These are phyloP conservation scores for Cadophora sp. DNA, from an alignment of 2,329 filamentous ascomycete species.

Conservation along the genomic window DNA sequence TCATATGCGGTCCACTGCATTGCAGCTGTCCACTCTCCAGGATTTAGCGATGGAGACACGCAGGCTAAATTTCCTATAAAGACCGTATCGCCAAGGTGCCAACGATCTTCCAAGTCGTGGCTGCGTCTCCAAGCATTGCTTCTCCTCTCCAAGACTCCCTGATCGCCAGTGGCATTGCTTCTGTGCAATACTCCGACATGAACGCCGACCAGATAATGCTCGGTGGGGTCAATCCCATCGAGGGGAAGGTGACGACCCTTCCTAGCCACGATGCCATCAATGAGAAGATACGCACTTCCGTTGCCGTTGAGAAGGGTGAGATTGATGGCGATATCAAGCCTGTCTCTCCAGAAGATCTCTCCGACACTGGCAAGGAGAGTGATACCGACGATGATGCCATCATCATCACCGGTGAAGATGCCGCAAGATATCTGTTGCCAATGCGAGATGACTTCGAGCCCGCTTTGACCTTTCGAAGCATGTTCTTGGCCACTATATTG, in stretches of 20 bases:
- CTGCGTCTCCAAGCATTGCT: neutral
- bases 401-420: slow-evolving; percentile 60
- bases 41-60: neutral
- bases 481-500: slow-evolving; percentile 57
- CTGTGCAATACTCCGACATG: neutral
- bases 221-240: slow-evolving; percentile 42
- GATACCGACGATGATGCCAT: slow-evolving; percentile 50
- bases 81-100: slow-evolving; percentile 1
- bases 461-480: slow-evolving; percentile 59
- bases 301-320: slow-evolving; percentile 19
- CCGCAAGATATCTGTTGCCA: slow-evolving; percentile 55
- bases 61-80: neutral
- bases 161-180: slow-evolving; percentile 5
- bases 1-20: neutral
- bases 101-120: neutral
- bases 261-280: slow-evolving; percentile 44
- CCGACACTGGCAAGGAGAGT: slow-evolving; percentile 44
- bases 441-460: slow-evolving; percentile 60
- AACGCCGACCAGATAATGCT: slow-evolving; percentile 33
- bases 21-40: neutral
- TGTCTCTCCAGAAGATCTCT: slow-evolving; percentile 26
- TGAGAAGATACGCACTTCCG: slow-evolving; percentile 41
- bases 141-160: neutral
- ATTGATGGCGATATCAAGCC: slow-evolving; percentile 38
- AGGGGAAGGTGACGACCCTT: slow-evolving; percentile 43